Evolutionary conservation across 768 basidiomycete genomes (phyloP).

Genomic region (Psilocybe azurescens): DNA sequence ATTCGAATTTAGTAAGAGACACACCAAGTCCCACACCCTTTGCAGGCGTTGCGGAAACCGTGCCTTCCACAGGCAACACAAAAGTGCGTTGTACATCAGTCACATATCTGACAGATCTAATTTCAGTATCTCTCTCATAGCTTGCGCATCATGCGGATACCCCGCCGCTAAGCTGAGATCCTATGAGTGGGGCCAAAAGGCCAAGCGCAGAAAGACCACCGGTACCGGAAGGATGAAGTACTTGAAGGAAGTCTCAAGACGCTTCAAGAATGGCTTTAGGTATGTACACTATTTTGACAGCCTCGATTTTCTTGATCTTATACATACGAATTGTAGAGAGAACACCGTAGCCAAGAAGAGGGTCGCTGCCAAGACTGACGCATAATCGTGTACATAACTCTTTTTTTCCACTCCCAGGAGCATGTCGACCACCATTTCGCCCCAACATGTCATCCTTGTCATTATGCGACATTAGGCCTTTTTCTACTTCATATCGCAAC

Average conservation of each 20-base stretch:
- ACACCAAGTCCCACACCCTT: slow-evolving; percentile 96
- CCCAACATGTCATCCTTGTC: slow-evolving; percentile 14
- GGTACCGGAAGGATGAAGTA: slow-evolving; percentile 96
- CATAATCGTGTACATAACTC: slow-evolving; percentile 29
- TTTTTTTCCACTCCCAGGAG: slow-evolving; percentile 16
- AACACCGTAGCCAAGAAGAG: slow-evolving; percentile 92
- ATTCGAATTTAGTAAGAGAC: slow-evolving; percentile 77
- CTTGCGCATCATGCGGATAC: slow-evolving; percentile 96
- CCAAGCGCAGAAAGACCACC: slow-evolving; percentile 99
- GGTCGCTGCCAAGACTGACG: slow-evolving; percentile 58
- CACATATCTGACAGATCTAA: not conserved
- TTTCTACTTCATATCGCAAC: slow-evolving; percentile 21
- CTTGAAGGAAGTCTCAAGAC: slow-evolving; percentile 90
- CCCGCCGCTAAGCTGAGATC: slow-evolving; percentile 94
- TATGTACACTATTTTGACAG: slow-evolving; percentile 34
- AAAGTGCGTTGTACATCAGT: slow-evolving; percentile 62
- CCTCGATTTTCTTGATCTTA: not conserved
- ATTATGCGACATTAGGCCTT: slow-evolving; percentile 22
- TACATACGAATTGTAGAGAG: slow-evolving; percentile 56
- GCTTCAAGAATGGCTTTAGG: slow-evolving; percentile 99
- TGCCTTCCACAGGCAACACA: slow-evolving; percentile 98
- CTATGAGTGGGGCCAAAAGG: slow-evolving; percentile 98
- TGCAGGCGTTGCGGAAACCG: slow-evolving; percentile 97
- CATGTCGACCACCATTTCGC: slow-evolving; percentile 14
- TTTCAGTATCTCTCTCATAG: slow-evolving; percentile 42